Evolutionary conservation across 225 moss, liverwort and hornwort species (phyloP).

Genomic region (Neckera pumila): DNA sequence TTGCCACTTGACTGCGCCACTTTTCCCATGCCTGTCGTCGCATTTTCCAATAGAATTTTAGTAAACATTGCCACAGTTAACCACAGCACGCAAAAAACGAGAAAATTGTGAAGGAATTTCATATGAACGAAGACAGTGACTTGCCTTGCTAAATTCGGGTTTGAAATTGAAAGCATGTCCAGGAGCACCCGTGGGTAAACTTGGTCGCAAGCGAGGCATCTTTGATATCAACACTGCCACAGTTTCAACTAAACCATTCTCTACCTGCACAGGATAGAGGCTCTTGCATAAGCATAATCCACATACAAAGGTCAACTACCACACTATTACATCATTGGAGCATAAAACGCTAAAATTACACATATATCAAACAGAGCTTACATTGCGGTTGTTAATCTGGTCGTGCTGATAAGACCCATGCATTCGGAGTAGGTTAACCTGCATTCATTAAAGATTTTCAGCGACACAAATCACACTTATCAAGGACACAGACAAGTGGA

Average conservation of each 20-base stretch:
- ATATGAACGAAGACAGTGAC: neutral
- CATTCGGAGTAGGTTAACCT: conserved; percentile 70
- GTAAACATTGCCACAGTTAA: neutral
- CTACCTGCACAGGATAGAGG: conserved; percentile 51
- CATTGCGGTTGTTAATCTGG: conserved; percentile 90
- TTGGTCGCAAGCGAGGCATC: conserved; percentile 93
- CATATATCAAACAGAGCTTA: conserved; percentile 3
- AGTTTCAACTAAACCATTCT: conserved; percentile 97
- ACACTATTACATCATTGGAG: neutral
- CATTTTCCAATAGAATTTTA: neutral
- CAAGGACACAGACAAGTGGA: neutral
- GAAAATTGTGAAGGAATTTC: neutral
- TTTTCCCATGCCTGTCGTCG: conserved; percentile 81
- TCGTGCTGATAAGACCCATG: conserved; percentile 97
- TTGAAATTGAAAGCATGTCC: conserved; percentile 80
- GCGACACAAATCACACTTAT: neutral
- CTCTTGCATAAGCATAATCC: neutral
- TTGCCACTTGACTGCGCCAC: conserved; percentile 86
- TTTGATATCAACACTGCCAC: conserved; percentile 80
- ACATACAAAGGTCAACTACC: neutral
- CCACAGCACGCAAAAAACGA: neutral
- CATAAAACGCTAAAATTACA: neutral
- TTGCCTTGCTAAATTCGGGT: conserved; percentile 91
- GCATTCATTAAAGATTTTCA: conserved; percentile 3
- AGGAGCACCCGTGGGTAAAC: conserved; percentile 54